Evolutionary conservation across 1,139 yeast species (phyloP).

Genomic region (Eremothecium cymbalariae): DNA sequence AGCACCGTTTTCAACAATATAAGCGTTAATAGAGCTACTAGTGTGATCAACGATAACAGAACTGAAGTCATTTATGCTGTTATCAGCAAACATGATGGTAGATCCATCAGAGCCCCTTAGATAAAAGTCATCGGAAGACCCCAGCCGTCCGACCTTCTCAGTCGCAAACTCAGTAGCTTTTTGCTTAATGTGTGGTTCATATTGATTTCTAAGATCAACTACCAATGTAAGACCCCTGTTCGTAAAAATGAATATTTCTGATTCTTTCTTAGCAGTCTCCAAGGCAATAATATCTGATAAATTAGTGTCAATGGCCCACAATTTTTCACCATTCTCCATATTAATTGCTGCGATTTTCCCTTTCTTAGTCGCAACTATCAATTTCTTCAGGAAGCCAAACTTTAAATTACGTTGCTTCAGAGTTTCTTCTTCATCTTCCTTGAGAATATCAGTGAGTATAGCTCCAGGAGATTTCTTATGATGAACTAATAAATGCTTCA

Average conservation of each 20-base stretch:
- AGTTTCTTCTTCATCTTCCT: conserved; percentile 17
- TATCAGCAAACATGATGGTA: neutral
- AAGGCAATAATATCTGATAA: conserved; percentile 19
- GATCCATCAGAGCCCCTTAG: conserved; percentile 22
- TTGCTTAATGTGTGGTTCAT: conserved; percentile 8
- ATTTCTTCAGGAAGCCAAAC: conserved; percentile 45
- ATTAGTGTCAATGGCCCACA: conserved; percentile 37
- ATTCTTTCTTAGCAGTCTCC: conserved; percentile 15
- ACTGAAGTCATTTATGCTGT: neutral
- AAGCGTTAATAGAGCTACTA: conserved; percentile 24
- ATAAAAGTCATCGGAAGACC: conserved; percentile 18
- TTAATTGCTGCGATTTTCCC: conserved; percentile 42
- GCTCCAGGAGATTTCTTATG: conserved; percentile 22
- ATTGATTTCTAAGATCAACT: conserved; percentile 10
- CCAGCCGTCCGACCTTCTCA: conserved; percentile 1
- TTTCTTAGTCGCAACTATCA: conserved; percentile 38
- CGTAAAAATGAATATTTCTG: conserved; percentile 24
- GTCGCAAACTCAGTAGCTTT: neutral
- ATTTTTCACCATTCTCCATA: conserved; percentile 34
- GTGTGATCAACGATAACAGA: conserved; percentile 24
- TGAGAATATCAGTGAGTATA: conserved; percentile 19
- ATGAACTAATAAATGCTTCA: conserved; percentile 13
- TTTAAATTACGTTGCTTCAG: conserved; percentile 18
- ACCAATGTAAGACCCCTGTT: conserved; percentile 22
- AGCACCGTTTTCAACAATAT: conserved; percentile 16